These are phyloP conservation scores for Ceratocystis cubensis DNA, from an alignment of 2,329 filamentous ascomycete genomes.

Conservation along the genomic window DNA sequence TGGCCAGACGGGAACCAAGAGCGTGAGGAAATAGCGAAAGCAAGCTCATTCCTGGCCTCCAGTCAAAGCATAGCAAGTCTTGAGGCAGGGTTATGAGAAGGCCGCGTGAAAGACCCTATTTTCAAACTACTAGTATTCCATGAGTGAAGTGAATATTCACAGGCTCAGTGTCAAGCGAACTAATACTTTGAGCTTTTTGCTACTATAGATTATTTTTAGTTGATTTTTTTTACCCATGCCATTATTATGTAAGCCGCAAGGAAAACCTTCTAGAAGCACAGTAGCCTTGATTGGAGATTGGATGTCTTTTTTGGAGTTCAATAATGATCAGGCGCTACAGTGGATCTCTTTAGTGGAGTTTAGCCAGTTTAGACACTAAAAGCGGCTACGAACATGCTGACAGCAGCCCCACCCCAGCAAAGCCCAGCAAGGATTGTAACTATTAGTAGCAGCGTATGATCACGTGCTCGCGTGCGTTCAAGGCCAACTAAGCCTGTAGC, in stretches of 20 bases:
- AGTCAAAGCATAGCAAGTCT: not conserved
- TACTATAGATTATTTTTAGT: not conserved
- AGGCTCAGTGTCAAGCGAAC: not conserved
- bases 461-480: slow-evolving; percentile 8
- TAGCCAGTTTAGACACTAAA: slow-evolving; percentile 1
- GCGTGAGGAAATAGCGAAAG: not conserved
- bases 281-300: not conserved
- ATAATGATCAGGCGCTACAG: not conserved
- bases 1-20: slow-evolving; percentile 9
- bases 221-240: not conserved
- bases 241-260: not conserved
- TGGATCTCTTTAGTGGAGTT: not conserved
- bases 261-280: slow-evolving; percentile 11
- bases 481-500: slow-evolving; percentile 8
- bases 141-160: not conserved
- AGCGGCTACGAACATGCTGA: not conserved
- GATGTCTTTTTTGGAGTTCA: slow-evolving; percentile 2
- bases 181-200: not conserved
- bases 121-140: no score
- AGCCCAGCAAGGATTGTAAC: no score
- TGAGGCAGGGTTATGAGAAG: not conserved
- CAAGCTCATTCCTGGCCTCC: slow-evolving; percentile 4
- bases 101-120: no score
- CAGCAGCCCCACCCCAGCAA: not conserved
- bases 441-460: not conserved